Conservation (phyloP, 495 filamentous ascomycete genomes). For the Trichoderma reesei region DNA sequence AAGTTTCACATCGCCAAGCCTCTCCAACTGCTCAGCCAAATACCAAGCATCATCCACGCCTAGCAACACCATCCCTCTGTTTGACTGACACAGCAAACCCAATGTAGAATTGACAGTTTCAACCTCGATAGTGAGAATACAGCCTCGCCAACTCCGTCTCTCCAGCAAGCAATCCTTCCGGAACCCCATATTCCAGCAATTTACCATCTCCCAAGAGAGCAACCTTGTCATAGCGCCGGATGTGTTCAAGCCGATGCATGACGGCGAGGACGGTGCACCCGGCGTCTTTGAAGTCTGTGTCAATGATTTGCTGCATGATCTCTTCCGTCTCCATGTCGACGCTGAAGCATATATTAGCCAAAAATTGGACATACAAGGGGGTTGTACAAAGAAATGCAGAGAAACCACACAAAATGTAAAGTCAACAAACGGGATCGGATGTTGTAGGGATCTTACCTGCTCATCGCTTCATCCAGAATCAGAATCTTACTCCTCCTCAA, state of each 20-base stretch:
- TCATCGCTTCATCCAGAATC: constrained; percentile 41
- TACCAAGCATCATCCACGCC: no score
- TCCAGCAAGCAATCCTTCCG: not conserved
- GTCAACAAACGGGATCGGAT: no score
- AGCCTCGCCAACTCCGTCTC: not conserved
- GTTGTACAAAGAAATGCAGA: no score
- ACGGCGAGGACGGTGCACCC: constrained; percentile 44
- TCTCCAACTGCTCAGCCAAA: no score
- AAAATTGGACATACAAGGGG: not conserved
- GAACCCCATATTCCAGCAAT: constrained; percentile 18
- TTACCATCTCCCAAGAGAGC: constrained; percentile 18
- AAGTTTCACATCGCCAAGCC: no score
- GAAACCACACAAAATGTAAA: no score
- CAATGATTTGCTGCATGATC: constrained; percentile 47
- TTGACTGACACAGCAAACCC: not conserved
- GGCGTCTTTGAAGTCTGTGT: constrained; percentile 37
- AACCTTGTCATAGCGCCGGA: constrained; percentile 32
- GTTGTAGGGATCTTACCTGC: constrained; percentile 20
- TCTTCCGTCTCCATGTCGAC: constrained; percentile 47
- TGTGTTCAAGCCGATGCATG: constrained; percentile 47
- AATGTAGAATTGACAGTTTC: no score
- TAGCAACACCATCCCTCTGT: not conserved
- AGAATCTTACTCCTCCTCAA: constrained; percentile 25
- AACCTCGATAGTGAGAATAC: not conserved
- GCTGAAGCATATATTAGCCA: not conserved